A percentile compares a stretch with the other conserved stretches of the same genome.
Evolutionary conservation across 176 grass and related monocot species (phyloP).

Genomic region (Oryza longistaminata): DNA sequence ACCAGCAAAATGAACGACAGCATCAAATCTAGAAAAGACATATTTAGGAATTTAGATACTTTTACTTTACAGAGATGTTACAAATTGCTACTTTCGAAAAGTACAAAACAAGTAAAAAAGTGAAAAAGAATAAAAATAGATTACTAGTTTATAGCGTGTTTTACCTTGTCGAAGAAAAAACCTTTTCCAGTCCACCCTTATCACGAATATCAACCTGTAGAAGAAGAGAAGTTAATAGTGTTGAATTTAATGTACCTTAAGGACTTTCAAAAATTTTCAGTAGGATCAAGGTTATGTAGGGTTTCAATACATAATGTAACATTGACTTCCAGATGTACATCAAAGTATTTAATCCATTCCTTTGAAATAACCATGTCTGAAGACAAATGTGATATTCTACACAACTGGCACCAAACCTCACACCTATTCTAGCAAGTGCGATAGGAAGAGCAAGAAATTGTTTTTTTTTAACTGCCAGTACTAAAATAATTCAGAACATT

Average conservation of each 20-base stretch:
- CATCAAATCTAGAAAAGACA: constrained; percentile 71
- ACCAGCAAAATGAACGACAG: constrained; percentile 94
- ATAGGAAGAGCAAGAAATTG: neutral
- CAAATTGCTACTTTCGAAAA: neutral
- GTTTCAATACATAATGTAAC: neutral
- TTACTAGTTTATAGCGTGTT: neutral
- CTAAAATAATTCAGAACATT: neutral
- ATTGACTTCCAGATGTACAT: neutral
- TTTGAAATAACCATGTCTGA: neutral
- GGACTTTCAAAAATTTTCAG: neutral
- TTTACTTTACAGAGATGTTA: neutral
- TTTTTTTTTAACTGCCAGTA: neutral
- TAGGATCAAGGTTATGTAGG: constrained; percentile 5
- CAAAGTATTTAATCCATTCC: neutral
- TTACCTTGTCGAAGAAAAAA: constrained; percentile 88
- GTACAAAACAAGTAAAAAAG: constrained; percentile 18
- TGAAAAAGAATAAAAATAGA: constrained; percentile 24
- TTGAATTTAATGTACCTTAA: neutral
- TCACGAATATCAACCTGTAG: constrained; percentile 87
- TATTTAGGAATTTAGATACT: constrained; percentile 25
- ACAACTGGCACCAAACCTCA: neutral
- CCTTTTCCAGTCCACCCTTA: constrained; percentile 60
- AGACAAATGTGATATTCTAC: neutral
- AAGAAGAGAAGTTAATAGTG: constrained; percentile 30
- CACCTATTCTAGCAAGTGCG: neutral